phyloP scores from a whole-genome alignment of 2,329 filamentous ascomycete species.

The Aspergillus niger region DNA sequence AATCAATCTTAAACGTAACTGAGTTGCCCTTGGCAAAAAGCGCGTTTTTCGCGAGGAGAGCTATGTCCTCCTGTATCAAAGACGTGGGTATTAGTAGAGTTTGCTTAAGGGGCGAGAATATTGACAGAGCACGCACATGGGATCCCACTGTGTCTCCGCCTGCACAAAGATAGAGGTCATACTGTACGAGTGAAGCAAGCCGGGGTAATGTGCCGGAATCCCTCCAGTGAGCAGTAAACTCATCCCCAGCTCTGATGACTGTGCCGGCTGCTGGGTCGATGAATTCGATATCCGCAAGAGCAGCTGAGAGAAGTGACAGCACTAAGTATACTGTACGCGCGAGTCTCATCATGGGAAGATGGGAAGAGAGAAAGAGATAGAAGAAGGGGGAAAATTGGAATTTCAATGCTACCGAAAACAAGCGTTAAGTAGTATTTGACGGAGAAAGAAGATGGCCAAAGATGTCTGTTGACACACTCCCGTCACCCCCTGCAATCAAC shows the following conservation, averaged over 20 bases:
- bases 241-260: slow-evolving; percentile 51
- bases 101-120: not conserved
- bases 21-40: slow-evolving; percentile 44
- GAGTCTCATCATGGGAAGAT: slow-evolving; percentile 32
- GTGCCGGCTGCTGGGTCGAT: slow-evolving; percentile 55
- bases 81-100: not conserved
- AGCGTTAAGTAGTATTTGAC: too few relatives aligned
- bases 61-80: slow-evolving; percentile 42
- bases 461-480: not conserved
- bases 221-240: slow-evolving; percentile 59
- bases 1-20: slow-evolving; percentile 49
- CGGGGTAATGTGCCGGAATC: slow-evolving; percentile 56
- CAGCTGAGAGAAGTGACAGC: slow-evolving; percentile 44
- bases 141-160: slow-evolving; percentile 57
- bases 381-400: too few relatives aligned
- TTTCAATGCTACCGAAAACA: too few relatives aligned
- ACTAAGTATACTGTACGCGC: slow-evolving; percentile 33
- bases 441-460: not conserved
- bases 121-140: slow-evolving; percentile 42
- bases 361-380: not conserved
- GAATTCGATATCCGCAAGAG: slow-evolving; percentile 58
- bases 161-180: slow-evolving; percentile 61
- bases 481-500: slow-evolving; percentile 7
- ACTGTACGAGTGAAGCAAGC: slow-evolving; percentile 55
- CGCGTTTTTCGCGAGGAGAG: slow-evolving; percentile 41